Base-by-base conservation (phyloP, 2,329 filamentous ascomycete species). In the Knufia fluminis region DNA sequence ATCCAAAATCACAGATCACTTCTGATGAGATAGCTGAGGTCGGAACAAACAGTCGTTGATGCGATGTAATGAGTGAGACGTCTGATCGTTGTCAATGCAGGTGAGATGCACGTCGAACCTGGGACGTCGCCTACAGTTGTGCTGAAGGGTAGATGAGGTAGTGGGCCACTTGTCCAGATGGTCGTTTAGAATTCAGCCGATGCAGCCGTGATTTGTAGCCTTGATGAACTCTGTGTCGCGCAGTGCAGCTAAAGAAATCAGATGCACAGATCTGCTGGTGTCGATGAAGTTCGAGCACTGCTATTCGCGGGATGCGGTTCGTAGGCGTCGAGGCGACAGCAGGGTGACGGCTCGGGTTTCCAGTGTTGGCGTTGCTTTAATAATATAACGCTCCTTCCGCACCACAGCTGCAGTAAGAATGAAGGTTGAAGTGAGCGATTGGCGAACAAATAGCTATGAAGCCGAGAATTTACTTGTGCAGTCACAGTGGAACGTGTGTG, bases 221-320 rank as follows among this genome's bases (percentile, higher is more conserved):
- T 12, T n/a, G 7, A 8, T 20, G 22, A 28, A n/a, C 8, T 26
- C 19, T 24, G 20, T 36, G 17, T 33, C 19, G 16, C 36, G 23
- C 20, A 10, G 43, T 16, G 22, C 43, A 46, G 20, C 43, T 38
- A 46, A 24, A 16, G 32, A 36, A 46, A 31, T 46, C 28, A 46
- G 31, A 46, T 17, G n/a, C 31, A 26, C 40, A 41, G 38, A n/a
- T 41, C 17, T 20, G 6, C 10, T 41, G 38, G 16, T 20, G 20
- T 14, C n/a, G 14, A 4, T 26, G 14, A 26, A 23, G 10, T 43
- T 43, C 22, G 22, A 24, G 10, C 24, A 26, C 22, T 28, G 9
- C 24, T 43, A n/a, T 24, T 26, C 40, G 22, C 12, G 22, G 22
- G 19, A 22, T n/a, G 24, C 7, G 22, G 22, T 43, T n/a, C n/a